phyloP scores from a whole-genome alignment of 306 rosid genomes.

The Senna tora region DNA sequence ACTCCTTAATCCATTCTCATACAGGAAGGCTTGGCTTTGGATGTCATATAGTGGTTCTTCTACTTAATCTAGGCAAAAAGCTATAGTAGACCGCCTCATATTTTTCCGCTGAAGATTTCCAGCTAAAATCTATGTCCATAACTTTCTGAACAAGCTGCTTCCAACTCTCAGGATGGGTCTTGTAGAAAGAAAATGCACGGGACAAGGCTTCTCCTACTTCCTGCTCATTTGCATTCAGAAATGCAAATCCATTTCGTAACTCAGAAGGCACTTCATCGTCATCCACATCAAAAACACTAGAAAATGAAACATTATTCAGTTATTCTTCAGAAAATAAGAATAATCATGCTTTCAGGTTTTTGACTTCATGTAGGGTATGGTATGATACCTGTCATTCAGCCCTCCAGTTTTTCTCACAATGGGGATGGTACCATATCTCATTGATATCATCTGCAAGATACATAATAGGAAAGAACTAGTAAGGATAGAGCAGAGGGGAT shows the following conservation, averaged over 20 bases:
- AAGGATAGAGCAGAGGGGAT: too few species aligned
- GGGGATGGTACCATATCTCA: slow-evolving; percentile 93
- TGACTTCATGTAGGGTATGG: slow-evolving; percentile 12
- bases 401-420: slow-evolving; percentile 96
- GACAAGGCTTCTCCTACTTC: slow-evolving; percentile 61
- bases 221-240: slow-evolving; percentile 77
- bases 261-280: slow-evolving; percentile 69
- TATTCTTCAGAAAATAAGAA: slow-evolving; percentile 22
- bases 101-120: slow-evolving; percentile 80
- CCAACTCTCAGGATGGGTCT: slow-evolving; percentile 62
- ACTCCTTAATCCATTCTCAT: too few species aligned
- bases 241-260: slow-evolving; percentile 80
- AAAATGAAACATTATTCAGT: slow-evolving; percentile 27
- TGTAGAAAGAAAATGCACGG: slow-evolving; percentile 65
- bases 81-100: slow-evolving; percentile 78
- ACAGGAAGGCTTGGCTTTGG: slow-evolving; percentile 18
- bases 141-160: slow-evolving; percentile 74
- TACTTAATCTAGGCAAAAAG: slow-evolving; percentile 62
- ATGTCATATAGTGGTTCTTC: slow-evolving; percentile 10
- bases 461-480: slow-evolving; percentile 16
- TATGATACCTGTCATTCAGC: slow-evolving; percentile 79
- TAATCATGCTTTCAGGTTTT: neutral
- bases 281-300: slow-evolving; percentile 84
- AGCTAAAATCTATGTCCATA: slow-evolving; percentile 86
- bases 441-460: slow-evolving; percentile 81